Percentiles rank a stretch among this genome's conserved stretches.
Conservation (phyloP, 108 stramenopile species). For the Cylindrotheca fusiformis region DNA sequence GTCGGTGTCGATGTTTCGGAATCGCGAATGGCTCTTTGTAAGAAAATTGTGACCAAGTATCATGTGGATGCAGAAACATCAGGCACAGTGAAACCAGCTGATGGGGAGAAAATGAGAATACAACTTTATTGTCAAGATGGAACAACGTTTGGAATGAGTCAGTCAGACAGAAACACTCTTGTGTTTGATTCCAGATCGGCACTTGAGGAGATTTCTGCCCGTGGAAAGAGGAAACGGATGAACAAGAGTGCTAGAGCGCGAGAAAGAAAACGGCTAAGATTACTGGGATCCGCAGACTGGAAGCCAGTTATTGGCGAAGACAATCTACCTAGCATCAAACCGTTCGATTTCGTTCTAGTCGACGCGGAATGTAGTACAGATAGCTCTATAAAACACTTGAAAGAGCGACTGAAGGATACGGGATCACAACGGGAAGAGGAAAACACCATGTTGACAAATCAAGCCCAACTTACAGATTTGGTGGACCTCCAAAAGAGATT, state of each 20-base stretch:
- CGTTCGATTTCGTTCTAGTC: conserved; percentile 87
- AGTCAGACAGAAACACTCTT: conserved; percentile 21
- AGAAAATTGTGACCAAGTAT: conserved; percentile 78
- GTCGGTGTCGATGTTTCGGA: conserved; percentile 77
- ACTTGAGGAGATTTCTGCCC: conserved; percentile 36
- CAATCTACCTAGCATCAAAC: conserved; percentile 5
- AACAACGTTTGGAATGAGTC: conserved; percentile 57
- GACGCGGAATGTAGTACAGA: conserved; percentile 96
- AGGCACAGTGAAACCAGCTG: conserved; percentile 10
- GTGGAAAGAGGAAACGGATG: conserved; percentile 71
- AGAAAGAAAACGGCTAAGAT: conserved; percentile 58
- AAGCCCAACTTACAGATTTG: conserved; percentile 49
- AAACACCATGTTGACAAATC: conserved; percentile 38
- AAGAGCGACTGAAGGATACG: conserved; percentile 31
- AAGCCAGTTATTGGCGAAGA: neutral
- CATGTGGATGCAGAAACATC: conserved; percentile 48
- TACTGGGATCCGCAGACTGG: conserved; percentile 22
- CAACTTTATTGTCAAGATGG: conserved; percentile 70
- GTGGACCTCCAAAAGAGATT: conserved; percentile 77
- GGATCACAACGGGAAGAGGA: neutral
- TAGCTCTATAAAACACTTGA: conserved; percentile 78
- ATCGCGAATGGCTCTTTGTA: conserved; percentile 60
- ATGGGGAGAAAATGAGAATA: conserved; percentile 16
- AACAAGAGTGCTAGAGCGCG: conserved; percentile 86
- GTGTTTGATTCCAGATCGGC: conserved; percentile 71